These are phyloP conservation scores for Coix lacrymajobi DNA, from an alignment of 176 grass and related monocot species.

Conservation along the genomic window DNA sequence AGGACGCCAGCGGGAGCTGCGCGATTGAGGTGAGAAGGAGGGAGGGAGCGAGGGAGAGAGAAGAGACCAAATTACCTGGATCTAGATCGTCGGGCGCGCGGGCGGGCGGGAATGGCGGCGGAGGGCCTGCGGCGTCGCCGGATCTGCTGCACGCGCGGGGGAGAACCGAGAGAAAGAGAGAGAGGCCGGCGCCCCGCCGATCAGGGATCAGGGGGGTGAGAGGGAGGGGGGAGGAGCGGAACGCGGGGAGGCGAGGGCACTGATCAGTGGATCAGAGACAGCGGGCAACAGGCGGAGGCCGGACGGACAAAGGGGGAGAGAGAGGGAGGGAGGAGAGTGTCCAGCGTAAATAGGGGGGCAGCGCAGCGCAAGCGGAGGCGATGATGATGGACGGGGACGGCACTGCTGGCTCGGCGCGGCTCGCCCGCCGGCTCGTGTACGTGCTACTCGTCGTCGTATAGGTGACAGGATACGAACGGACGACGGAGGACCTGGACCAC, in stretches of 20 bases:
- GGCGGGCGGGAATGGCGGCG: background rate
- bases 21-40: background rate
- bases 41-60: background rate
- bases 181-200: background rate
- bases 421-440: background rate
- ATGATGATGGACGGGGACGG: background rate
- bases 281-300: background rate
- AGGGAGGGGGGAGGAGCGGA: background rate
- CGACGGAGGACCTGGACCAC: background rate
- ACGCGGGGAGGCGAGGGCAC: background rate
- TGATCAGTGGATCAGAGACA: constrained; percentile 15
- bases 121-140: background rate
- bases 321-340: background rate
- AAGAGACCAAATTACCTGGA: background rate
- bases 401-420: background rate
- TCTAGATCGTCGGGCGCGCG: background rate
- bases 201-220: background rate
- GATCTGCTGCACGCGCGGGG: background rate
- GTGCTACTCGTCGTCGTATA: no score
- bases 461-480: background rate
- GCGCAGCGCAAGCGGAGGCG: background rate
- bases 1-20: background rate
- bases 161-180: background rate
- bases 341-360: constrained; percentile 24
- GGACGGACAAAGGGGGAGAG: background rate